These are phyloP conservation scores for Cladosporium oxysporum DNA, from an alignment of 2,329 filamentous ascomycete species.

Conservation along the genomic window DNA sequence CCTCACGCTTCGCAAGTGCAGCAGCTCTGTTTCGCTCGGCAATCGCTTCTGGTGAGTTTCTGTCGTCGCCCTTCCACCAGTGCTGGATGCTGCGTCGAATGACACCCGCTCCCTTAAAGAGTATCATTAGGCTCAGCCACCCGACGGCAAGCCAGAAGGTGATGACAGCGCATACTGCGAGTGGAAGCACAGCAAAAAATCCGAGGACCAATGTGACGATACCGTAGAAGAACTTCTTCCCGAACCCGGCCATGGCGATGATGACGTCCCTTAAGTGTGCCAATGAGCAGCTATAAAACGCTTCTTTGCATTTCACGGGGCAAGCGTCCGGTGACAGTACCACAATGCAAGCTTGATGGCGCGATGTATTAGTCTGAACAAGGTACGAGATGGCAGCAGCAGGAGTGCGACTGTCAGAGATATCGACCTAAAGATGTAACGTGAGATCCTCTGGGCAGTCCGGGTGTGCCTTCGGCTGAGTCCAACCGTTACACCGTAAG, in stretches of 20 bases:
- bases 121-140: background rate
- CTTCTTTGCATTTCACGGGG: background rate
- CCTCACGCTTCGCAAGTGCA: background rate
- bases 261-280: background rate
- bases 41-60: background rate
- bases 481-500: background rate
- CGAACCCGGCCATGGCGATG: background rate
- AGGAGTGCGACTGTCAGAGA: background rate
- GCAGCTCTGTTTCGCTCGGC: background rate
- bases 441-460: background rate
- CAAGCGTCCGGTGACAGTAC: background rate
- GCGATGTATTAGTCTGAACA: background rate
- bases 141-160: background rate
- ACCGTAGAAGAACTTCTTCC: background rate
- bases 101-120: background rate
- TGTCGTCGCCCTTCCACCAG: background rate
- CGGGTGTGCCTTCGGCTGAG: background rate
- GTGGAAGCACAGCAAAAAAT: slow-evolving; percentile 6
- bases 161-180: background rate
- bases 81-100: background rate
- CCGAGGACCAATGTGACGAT: background rate
- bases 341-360: background rate
- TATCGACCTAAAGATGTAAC: background rate
- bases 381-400: background rate
- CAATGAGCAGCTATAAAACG: background rate